Percentiles rank a stretch among this genome's conserved stretches.
Conservation (phyloP, 176 grass and related monocot species). For the Carex pumila region DNA sequence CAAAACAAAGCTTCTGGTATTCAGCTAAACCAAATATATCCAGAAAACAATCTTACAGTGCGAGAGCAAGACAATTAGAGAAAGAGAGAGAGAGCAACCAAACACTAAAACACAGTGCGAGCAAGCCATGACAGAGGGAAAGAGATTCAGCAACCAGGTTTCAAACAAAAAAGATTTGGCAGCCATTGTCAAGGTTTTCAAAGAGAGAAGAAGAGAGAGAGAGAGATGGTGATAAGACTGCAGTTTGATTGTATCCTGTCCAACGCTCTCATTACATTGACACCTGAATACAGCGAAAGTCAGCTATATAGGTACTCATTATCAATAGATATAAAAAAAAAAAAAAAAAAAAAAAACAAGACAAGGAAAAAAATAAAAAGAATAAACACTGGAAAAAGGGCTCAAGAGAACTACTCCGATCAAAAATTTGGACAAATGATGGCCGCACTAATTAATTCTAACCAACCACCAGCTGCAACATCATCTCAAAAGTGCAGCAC, state of each 20-base stretch:
- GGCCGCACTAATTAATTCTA: neutral
- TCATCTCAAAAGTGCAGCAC: conserved; percentile 17
- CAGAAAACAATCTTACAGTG: neutral
- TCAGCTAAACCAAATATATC: neutral
- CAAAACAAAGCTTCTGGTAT: neutral
- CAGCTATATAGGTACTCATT: conserved; percentile 21
- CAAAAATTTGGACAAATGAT: conserved; percentile 8
- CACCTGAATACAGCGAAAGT: conserved; percentile 14
- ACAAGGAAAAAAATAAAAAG: neutral
- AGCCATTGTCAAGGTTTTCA: neutral
- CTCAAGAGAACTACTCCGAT: conserved; percentile 10
- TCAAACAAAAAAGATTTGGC: too few relatives aligned
- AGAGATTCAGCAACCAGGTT: neutral
- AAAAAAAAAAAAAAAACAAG: neutral
- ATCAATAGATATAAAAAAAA: conserved; percentile 19
- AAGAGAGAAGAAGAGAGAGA: neutral
- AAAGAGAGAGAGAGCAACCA: neutral
- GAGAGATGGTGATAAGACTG: neutral
- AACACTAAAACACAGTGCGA: neutral
- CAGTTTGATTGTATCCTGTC: conserved; percentile 8
- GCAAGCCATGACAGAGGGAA: neutral
- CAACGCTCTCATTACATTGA: neutral
- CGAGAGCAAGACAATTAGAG: neutral
- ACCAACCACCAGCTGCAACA: neutral
- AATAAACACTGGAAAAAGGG: conserved; percentile 3